These are phyloP conservation scores for Candida schatavii DNA, from an alignment of 805 yeast genomes.

Conservation along the genomic window DNA sequence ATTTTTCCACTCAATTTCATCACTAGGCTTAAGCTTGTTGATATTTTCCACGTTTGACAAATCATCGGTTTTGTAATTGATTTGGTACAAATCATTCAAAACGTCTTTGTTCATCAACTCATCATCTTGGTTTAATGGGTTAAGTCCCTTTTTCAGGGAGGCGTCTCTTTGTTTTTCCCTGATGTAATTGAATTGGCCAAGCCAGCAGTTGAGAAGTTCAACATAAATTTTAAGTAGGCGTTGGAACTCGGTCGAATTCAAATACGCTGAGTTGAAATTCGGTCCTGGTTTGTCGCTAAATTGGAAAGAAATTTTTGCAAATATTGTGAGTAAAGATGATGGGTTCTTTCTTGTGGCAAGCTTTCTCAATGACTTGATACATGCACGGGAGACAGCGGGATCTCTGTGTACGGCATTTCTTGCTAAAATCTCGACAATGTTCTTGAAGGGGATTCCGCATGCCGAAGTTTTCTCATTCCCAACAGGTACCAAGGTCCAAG, in stretches of 20 bases:
- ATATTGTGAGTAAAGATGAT: conserved; percentile 64
- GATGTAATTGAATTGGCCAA: conserved; percentile 53
- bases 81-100: conserved; percentile 42
- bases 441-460: conserved; percentile 52
- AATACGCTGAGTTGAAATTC: conserved; percentile 52
- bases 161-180: conserved; percentile 15
- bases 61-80: conserved; percentile 42
- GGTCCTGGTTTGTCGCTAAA: conserved; percentile 68
- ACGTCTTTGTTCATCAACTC: conserved; percentile 37
- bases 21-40: conserved; percentile 35
- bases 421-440: conserved; percentile 71
- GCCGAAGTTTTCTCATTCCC: conserved; percentile 29
- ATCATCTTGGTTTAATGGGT: conserved; percentile 31
- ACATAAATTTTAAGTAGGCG: conserved; percentile 66
- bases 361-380: conserved; percentile 59
- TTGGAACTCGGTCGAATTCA: conserved; percentile 61
- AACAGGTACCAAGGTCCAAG: conserved; percentile 52
- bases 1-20: conserved; percentile 72
- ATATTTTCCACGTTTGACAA: conserved; percentile 12
- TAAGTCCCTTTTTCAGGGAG: conserved; percentile 16
- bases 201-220: conserved; percentile 80
- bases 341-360: conserved; percentile 71
- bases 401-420: conserved; percentile 73
- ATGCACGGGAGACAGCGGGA: conserved; percentile 57
- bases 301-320: conserved; percentile 77